Evolutionary conservation across 2,329 filamentous ascomycete genomes (phyloP), one percentile per base, ranked within the genome.

Genomic region (Xylaria digitata): DNA sequence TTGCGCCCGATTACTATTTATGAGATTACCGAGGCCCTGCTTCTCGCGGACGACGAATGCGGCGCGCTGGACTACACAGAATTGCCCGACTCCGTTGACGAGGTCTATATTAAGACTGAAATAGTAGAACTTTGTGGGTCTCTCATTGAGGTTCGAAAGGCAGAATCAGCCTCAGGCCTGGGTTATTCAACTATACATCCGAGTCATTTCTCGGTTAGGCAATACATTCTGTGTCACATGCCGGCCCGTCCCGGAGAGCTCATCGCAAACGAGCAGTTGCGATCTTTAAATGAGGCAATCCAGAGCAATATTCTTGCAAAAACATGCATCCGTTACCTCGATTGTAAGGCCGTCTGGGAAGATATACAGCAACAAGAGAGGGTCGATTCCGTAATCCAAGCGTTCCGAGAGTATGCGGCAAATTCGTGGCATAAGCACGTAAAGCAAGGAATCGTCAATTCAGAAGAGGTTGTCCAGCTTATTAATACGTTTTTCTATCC

Each of bases 41-140:
- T 70, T 37, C 9, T 66, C 9, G 15, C 45, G 2, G 62, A 60
- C 11, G 63, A 34, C 7, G 66, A 70, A n/a, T n/a, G n/a, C 3
- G 54, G 43, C 5, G 19, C 23, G n/a, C n/a, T n/a, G 2, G 61
- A 61, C 13, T 54, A 65, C 30, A 30, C 42, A 40, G 66, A 70
- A 15, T 19, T 70, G 9, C 65, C 66, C 0, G 66, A 70, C 43
- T 26, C 37, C 13, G 40, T 70, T 19, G 63, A 69, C 26, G 48
- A 63, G 21, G 11, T 55, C 15, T 70, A 70, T 37, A 37, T 70
- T n/a, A 58, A 63, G 30, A 49, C 40, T 2, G 60, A 61, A 13
- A 65, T 70, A 17, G 15, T 69, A n/a, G 63, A 65, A 7, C 59
- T 70, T 19, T 70, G 63, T 23, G 53, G 32, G 1, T 70, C 66